A percentile compares a stretch with the other conserved stretches of the same genome.
These are phyloP conservation scores for Talaromyces sp. DNA, from an alignment of 2,329 filamentous ascomycete genomes.

Conservation along the genomic window DNA sequence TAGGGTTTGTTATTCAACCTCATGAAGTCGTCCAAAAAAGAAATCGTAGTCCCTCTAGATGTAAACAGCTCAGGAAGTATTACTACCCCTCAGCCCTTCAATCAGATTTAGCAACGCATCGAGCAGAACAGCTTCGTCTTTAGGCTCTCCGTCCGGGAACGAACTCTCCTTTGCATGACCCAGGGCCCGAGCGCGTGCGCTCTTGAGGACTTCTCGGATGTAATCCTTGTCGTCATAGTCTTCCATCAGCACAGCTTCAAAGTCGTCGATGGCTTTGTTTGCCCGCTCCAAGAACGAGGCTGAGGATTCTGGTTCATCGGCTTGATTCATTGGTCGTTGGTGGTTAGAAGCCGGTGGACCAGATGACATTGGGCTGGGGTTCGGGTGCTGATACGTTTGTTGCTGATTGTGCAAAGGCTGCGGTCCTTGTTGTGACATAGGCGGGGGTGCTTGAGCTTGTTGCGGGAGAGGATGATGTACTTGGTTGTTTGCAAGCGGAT, in stretches of 20 bases:
- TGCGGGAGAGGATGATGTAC: conserved; percentile 2
- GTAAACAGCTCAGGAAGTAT: not conserved
- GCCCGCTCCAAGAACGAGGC: conserved; percentile 36
- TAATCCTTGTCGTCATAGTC: conserved; percentile 43
- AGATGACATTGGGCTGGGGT: conserved; percentile 10
- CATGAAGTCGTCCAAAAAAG: not conserved
- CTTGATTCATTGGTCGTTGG: conserved; percentile 7
- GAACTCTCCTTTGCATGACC: conserved; percentile 36
- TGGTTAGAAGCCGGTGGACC: conserved; percentile 17
- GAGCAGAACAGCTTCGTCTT: conserved; percentile 39
- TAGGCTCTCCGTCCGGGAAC: conserved; percentile 39
- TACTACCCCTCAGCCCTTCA: conserved; percentile 30
- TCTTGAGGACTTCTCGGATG: conserved; percentile 39
- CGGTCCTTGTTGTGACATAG: conserved; percentile 5
- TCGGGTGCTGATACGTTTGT: conserved; percentile 4
- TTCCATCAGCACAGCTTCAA: conserved; percentile 40
- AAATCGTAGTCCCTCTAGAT: conserved; percentile 22
- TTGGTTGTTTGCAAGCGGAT: conserved; percentile 6
- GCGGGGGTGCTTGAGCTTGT: conserved; percentile 2
- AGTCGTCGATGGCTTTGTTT: conserved; percentile 41
- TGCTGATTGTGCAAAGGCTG: conserved; percentile 6
- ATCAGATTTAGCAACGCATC: conserved; percentile 36
- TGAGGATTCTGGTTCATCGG: conserved; percentile 18
- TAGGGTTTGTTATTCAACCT: not conserved
- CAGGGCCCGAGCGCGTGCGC: conserved; percentile 36